These are phyloP conservation scores for Lactifluus rugatus DNA, from an alignment of 768 basidiomycete genomes.

Conservation along the genomic window DNA sequence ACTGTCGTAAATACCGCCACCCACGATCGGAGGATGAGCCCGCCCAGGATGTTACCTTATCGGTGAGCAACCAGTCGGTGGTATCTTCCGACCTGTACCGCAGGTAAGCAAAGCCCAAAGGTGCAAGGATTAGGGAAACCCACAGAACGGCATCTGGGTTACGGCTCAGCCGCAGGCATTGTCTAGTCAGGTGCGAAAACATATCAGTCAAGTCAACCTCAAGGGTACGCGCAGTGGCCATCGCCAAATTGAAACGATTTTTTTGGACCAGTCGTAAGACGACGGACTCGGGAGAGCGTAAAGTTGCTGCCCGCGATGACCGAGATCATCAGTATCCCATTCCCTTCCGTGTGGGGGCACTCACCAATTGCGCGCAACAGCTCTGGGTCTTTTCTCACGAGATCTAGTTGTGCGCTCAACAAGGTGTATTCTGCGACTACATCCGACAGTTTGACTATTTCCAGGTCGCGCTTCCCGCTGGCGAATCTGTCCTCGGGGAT, in stretches of 20 bases:
- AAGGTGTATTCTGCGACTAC: slow-evolving; percentile 71
- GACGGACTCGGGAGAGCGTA: slow-evolving; percentile 43
- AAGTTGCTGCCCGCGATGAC: slow-evolving; percentile 32
- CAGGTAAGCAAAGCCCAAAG: slow-evolving; percentile 5
- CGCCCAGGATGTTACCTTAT: slow-evolving; percentile 73
- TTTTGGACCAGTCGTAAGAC: slow-evolving; percentile 70
- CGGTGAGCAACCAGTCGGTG: slow-evolving; percentile 76
- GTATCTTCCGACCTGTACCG: slow-evolving; percentile 53
- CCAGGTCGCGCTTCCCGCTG: slow-evolving; percentile 53
- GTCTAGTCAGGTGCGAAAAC: slow-evolving; percentile 64
- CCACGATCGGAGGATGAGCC: slow-evolving; percentile 72
- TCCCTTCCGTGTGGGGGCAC: slow-evolving; percentile 20
- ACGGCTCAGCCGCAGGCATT: slow-evolving; percentile 69
- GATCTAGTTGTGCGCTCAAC: slow-evolving; percentile 66
- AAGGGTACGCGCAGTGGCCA: slow-evolving; percentile 64
- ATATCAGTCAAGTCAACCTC: slow-evolving; percentile 81
- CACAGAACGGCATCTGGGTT: slow-evolving; percentile 53
- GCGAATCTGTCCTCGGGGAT: slow-evolving; percentile 70
- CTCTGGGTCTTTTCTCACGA: slow-evolving; percentile 57
- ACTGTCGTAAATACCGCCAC: slow-evolving; percentile 80
- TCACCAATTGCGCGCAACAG: slow-evolving; percentile 57
- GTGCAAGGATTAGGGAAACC: slow-evolving; percentile 19
- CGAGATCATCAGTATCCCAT: background rate
- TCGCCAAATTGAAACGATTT: slow-evolving; percentile 70
- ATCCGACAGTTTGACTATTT: slow-evolving; percentile 72